Conservation (phyloP, 495 filamentous ascomycete genomes). For the Darksidea phi region DNA sequence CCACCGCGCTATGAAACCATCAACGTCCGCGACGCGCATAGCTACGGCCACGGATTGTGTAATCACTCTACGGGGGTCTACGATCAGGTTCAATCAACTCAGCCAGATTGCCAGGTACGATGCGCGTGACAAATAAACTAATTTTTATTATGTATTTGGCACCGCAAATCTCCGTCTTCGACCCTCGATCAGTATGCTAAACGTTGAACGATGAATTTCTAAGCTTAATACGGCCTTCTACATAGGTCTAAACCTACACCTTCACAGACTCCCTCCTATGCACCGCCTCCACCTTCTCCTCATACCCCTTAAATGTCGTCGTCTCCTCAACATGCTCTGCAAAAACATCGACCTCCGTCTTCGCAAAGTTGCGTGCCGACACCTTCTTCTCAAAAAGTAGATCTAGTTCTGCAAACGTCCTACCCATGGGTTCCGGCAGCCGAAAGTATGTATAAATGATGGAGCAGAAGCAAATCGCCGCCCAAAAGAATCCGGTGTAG, state of each 20-base stretch:
- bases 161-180: no score
- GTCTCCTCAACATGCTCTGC: slow-evolving; percentile 35
- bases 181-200: no score
- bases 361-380: slow-evolving; percentile 41
- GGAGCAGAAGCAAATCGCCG: slow-evolving; percentile 50
- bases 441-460: slow-evolving; percentile 44
- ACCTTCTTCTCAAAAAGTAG: slow-evolving; percentile 42
- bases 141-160: no score
- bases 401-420: slow-evolving; percentile 44
- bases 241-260: not conserved
- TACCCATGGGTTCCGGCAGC: slow-evolving; percentile 41
- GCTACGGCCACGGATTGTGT: no score
- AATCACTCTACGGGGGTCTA: no score
- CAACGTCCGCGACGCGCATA: no score
- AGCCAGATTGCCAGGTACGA: no score
- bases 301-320: slow-evolving; percentile 24
- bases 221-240: no score
- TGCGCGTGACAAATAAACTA: no score
- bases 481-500: slow-evolving; percentile 58
- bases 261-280: slow-evolving; percentile 3
- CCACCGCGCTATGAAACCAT: no score
- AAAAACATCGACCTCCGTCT: slow-evolving; percentile 41
- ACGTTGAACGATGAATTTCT: no score
- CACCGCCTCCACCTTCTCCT: slow-evolving; percentile 25
- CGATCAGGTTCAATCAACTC: no score